Conservation (phyloP, 345 rosid species). For the Citrus mangshanensis region DNA sequence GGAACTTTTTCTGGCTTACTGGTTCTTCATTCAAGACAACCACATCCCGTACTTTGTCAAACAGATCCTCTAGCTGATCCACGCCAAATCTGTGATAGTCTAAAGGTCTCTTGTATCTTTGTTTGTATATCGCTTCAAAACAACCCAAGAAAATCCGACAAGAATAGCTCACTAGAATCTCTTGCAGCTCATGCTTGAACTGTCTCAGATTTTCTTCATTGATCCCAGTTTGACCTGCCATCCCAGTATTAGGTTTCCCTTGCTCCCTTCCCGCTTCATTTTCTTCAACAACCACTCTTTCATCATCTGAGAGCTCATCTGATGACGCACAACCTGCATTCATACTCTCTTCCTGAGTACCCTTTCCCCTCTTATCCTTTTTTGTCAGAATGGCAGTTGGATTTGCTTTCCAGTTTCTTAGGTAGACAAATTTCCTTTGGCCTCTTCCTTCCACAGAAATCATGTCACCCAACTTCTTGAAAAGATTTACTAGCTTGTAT, state of each 20-base stretch:
- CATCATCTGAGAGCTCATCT: slow-evolving; percentile 73
- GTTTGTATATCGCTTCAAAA: slow-evolving; percentile 80
- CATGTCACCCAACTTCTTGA: slow-evolving; percentile 74
- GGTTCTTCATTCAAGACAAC: slow-evolving; percentile 67
- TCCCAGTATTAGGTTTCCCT: slow-evolving; percentile 21
- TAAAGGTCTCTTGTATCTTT: slow-evolving; percentile 70
- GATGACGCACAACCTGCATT: slow-evolving; percentile 50
- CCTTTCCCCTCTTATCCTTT: slow-evolving; percentile 63
- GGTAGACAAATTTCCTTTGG: slow-evolving; percentile 64
- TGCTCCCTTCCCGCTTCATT: slow-evolving; percentile 30
- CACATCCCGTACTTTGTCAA: slow-evolving; percentile 62
- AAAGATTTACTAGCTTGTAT: slow-evolving; percentile 74
- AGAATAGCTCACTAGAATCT: slow-evolving; percentile 82
- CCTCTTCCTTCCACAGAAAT: slow-evolving; percentile 75
- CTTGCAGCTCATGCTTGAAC: slow-evolving; percentile 81
- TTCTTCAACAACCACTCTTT: slow-evolving; percentile 45
- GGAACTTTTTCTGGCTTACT: slow-evolving; percentile 50
- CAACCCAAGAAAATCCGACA: slow-evolving; percentile 63
- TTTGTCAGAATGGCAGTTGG: slow-evolving; percentile 39
- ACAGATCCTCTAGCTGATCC: slow-evolving; percentile 70
- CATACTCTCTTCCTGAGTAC: slow-evolving; percentile 30
- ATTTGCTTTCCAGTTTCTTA: slow-evolving; percentile 54
- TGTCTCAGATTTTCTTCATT: slow-evolving; percentile 42
- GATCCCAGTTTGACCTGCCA: slow-evolving; percentile 25
- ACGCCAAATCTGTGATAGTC: slow-evolving; percentile 57